These are phyloP conservation scores for Antitrichia curtipendula DNA, from an alignment of 225 moss, liverwort and hornwort species.

Conservation along the genomic window DNA sequence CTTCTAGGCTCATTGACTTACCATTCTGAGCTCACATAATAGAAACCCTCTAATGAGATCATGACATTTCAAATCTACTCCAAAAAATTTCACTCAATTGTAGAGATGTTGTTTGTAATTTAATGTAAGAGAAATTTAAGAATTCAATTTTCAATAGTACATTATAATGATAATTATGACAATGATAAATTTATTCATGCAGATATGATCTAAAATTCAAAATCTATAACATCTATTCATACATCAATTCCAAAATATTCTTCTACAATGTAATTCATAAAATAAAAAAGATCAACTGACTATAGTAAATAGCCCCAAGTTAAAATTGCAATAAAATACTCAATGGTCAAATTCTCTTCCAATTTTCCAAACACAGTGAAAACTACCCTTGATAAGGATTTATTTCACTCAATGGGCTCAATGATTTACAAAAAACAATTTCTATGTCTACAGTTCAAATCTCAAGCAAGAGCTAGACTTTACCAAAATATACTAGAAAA, in stretches of 20 bases:
- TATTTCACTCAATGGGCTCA: not conserved
- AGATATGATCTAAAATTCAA: not conserved
- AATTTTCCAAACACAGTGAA: not conserved
- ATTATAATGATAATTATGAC: not conserved
- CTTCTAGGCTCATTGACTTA: too few species aligned
- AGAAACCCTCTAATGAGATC: not conserved
- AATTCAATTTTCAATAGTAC: not conserved
- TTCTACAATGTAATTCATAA: not conserved
- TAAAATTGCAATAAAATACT: not conserved
- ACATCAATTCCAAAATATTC: not conserved
- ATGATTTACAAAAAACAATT: not conserved
- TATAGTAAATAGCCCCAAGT: not conserved
- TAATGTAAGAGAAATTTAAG: fast-evolving
- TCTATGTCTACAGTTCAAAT: not conserved
- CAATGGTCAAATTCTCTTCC: not conserved
- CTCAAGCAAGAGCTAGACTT: not conserved
- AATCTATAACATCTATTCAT: not conserved
- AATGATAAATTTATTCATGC: not conserved
- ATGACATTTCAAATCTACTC: too few species aligned
- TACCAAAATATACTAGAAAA: not conserved
- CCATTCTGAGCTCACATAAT: too few species aligned
- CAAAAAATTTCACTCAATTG: not conserved
- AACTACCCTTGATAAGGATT: not conserved
- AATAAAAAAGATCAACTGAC: fast-evolving
- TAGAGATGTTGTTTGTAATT: not conserved